Evolutionary conservation across 2,329 filamentous ascomycete genomes (phyloP).

Genomic region (Pseudocercospora macadamiae): DNA sequence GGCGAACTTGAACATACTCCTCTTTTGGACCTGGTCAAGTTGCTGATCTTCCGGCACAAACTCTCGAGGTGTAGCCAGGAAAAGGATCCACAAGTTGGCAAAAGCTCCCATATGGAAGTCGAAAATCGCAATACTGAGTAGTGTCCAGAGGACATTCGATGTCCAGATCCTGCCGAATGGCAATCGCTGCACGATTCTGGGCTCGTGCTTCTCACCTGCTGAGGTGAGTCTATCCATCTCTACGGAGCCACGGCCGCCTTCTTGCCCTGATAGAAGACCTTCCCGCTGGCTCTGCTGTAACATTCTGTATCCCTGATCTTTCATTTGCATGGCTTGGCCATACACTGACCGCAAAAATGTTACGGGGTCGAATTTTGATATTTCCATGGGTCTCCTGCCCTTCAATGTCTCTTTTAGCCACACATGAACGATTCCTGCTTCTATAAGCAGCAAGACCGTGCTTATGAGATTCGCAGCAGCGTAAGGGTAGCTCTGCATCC

Average conservation of each 20-base stretch:
- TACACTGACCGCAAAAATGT: constrained; percentile 25
- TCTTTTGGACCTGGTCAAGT: constrained; percentile 31
- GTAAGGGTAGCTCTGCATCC: constrained; percentile 66
- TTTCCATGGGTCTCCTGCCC: constrained; percentile 32
- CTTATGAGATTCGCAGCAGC: constrained; percentile 66
- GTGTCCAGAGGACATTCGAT: constrained; percentile 57
- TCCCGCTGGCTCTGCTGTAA: constrained; percentile 34
- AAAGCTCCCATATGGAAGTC: constrained; percentile 76
- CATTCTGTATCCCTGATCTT: constrained; percentile 34
- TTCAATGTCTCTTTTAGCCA: constrained; percentile 60
- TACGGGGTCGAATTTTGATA: constrained; percentile 33
- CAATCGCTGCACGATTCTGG: constrained; percentile 46
- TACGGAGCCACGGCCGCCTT: constrained; percentile 33
- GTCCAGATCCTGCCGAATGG: constrained; percentile 57
- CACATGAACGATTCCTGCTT: constrained; percentile 59
- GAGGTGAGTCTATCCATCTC: constrained; percentile 43
- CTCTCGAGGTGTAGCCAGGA: constrained; percentile 70
- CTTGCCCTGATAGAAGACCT: constrained; percentile 36
- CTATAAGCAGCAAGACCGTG: constrained; percentile 57
- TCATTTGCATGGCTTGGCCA: constrained; percentile 25
- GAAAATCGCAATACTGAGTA: constrained; percentile 68
- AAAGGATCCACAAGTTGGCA: constrained; percentile 75
- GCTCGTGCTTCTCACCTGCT: constrained; percentile 33
- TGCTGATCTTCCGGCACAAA: constrained; percentile 37
- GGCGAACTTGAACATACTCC: constrained; percentile 61